Evolutionary conservation across 164 flowering plant species (phyloP).

Genomic region (Buxus sempervirens): DNA sequence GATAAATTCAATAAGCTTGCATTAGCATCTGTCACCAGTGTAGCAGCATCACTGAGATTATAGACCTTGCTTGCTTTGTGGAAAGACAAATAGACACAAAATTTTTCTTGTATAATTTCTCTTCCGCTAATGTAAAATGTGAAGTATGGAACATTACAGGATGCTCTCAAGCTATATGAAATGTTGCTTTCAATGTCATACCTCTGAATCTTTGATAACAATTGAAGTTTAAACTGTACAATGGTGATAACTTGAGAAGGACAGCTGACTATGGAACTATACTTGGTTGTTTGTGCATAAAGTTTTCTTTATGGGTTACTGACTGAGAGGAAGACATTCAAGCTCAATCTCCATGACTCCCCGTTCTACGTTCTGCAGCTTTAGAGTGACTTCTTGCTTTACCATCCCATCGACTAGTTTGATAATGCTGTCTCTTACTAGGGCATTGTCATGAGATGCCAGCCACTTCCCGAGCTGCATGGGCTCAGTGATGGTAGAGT

Average conservation of each 20-base stretch:
- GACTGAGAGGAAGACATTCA: slow-evolving; percentile 37
- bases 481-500: slow-evolving; percentile 33
- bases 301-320: slow-evolving; percentile 9
- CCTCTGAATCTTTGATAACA: no score
- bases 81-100: no score
- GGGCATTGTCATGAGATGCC: slow-evolving; percentile 60
- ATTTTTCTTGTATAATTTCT: no score
- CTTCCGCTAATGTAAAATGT: no score
- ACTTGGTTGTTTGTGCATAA: slow-evolving; percentile 1
- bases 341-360: slow-evolving; percentile 50
- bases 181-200: no score
- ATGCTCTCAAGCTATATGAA: background rate
- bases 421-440: slow-evolving; percentile 60
- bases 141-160: no score
- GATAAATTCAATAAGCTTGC: background rate
- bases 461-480: slow-evolving; percentile 68
- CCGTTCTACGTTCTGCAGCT: slow-evolving; percentile 78
- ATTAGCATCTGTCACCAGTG: background rate
- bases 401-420: slow-evolving; percentile 40
- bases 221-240: no score
- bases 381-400: slow-evolving; percentile 28
- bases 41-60: background rate
- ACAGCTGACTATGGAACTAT: background rate
- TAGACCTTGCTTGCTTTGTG: background rate
- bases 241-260: background rate